Evolutionary conservation across 768 basidiomycete species (phyloP).

Genomic region (Amanita rubescens): DNA sequence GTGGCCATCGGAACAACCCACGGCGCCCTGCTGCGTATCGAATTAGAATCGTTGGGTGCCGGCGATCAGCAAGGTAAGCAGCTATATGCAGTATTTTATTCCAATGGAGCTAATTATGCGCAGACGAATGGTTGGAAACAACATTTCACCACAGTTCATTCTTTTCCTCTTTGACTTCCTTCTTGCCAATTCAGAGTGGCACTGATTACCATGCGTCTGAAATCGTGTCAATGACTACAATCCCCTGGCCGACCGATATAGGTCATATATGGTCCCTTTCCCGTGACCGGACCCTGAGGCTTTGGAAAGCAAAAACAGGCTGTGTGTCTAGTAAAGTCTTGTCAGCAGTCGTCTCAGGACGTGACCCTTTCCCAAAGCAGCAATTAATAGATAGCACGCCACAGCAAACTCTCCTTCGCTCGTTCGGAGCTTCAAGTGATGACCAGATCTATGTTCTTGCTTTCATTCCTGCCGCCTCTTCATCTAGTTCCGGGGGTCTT

Average conservation of each 20-base stretch:
- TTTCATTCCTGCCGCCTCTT: conserved; percentile 64
- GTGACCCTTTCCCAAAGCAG: conserved; percentile 30
- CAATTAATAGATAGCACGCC: conserved; percentile 51
- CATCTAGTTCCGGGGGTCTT: conserved; percentile 64
- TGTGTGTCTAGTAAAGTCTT: conserved; percentile 61
- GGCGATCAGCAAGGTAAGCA: conserved; percentile 52
- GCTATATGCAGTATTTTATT: conserved; percentile 9
- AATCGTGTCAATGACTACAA: conserved; percentile 64
- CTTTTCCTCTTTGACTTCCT: conserved; percentile 57
- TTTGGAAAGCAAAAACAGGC: conserved; percentile 76
- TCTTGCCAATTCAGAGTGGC: conserved; percentile 48
- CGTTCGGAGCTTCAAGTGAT: conserved; percentile 45
- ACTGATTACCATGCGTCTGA: conserved; percentile 42
- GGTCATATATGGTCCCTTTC: conserved; percentile 80
- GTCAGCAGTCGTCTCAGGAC: conserved; percentile 25
- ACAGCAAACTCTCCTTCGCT: conserved; percentile 51
- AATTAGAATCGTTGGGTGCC: conserved; percentile 50
- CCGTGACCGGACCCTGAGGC: conserved; percentile 73
- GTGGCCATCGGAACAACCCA: conserved; percentile 55
- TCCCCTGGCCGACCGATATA: conserved; percentile 71
- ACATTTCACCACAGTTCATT: conserved; percentile 59
- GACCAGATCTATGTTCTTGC: conserved; percentile 56
- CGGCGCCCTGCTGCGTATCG: conserved; percentile 63
- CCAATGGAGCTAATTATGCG: conserved; percentile 8
- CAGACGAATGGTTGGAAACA: conserved; percentile 70